Evolutionary conservation across 306 rosid genomes (phyloP).

Genomic region (Acmispon strigosus): DNA sequence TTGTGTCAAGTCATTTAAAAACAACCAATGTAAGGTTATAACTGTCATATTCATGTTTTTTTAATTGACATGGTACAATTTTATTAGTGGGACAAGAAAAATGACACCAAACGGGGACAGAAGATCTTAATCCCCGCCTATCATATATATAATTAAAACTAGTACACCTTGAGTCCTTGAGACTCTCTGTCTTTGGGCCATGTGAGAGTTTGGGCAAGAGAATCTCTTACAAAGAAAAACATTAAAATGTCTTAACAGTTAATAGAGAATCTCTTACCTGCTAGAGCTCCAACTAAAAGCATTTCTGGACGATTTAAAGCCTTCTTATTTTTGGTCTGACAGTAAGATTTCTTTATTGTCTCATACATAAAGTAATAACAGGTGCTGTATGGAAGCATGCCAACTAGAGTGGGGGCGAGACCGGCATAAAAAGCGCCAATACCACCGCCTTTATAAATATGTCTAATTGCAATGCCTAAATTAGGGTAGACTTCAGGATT

Average conservation of each 20-base stretch:
- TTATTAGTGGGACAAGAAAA: too few relatives aligned
- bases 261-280: conserved; percentile 48
- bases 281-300: conserved; percentile 81
- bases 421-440: conserved; percentile 84
- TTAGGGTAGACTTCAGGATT: conserved; percentile 85
- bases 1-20: too few relatives aligned
- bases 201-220: background rate
- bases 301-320: conserved; percentile 77
- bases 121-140: too few relatives aligned
- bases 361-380: conserved; percentile 96
- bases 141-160: background rate
- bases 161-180: background rate
- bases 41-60: too few relatives aligned
- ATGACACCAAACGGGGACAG: too few relatives aligned
- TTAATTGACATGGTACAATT: too few relatives aligned
- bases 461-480: conserved; percentile 64
- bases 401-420: conserved; percentile 76
- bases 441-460: conserved; percentile 86
- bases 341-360: conserved; percentile 73
- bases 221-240: background rate
- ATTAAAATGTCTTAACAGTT: background rate
- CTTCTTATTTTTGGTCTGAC: conserved; percentile 58
- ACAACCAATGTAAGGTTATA: too few relatives aligned
- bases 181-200: background rate
- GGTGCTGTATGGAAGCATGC: conserved; percentile 98